Conservation (phyloP, 1,139 yeast genomes). For the Pichia sp. region DNA sequence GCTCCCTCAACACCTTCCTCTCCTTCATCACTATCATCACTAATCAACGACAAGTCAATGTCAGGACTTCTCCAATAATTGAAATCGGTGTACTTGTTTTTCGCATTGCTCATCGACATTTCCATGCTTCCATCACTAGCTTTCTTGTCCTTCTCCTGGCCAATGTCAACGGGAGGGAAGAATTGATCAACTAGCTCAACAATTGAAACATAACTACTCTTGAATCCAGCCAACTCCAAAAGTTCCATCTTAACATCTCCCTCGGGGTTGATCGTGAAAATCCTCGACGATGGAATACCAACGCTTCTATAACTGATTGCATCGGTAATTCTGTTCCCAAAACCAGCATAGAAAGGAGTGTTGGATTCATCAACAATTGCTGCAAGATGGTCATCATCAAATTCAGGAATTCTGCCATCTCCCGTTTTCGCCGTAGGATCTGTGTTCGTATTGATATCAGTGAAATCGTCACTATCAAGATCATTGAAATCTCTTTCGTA, state of each 20-base stretch:
- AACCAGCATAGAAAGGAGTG: slow-evolving; percentile 95
- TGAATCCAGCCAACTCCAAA: slow-evolving; percentile 88
- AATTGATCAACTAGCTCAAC: slow-evolving; percentile 95
- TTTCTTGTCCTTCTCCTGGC: slow-evolving; percentile 1
- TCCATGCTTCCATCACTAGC: slow-evolving; percentile 14
- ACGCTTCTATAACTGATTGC: slow-evolving; percentile 94
- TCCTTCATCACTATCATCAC: slow-evolving; percentile 35
- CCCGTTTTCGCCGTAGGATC: not conserved
- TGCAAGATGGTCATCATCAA: slow-evolving; percentile 4
- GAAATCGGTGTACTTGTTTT: slow-evolving; percentile 73
- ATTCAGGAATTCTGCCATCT: not conserved
- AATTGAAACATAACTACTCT: slow-evolving; percentile 80
- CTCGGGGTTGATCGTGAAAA: slow-evolving; percentile 92
- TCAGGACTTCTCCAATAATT: slow-evolving; percentile 90
- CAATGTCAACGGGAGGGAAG: slow-evolving; percentile 75
- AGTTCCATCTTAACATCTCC: slow-evolving; percentile 98
- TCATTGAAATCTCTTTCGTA: not conserved
- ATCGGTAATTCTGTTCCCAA: slow-evolving; percentile 95
- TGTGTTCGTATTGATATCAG: slow-evolving; percentile 21
- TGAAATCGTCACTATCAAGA: slow-evolving; percentile 15
- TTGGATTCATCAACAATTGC: slow-evolving; percentile 13
- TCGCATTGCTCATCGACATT: slow-evolving; percentile 35
- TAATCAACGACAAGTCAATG: slow-evolving; percentile 55
- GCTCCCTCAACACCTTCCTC: not conserved
- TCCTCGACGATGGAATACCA: slow-evolving; percentile 89